Percentiles rank a stretch among this genome's conserved stretches.
Conservation (phyloP, 1,139 yeast species). For the Pichia sp. region DNA sequence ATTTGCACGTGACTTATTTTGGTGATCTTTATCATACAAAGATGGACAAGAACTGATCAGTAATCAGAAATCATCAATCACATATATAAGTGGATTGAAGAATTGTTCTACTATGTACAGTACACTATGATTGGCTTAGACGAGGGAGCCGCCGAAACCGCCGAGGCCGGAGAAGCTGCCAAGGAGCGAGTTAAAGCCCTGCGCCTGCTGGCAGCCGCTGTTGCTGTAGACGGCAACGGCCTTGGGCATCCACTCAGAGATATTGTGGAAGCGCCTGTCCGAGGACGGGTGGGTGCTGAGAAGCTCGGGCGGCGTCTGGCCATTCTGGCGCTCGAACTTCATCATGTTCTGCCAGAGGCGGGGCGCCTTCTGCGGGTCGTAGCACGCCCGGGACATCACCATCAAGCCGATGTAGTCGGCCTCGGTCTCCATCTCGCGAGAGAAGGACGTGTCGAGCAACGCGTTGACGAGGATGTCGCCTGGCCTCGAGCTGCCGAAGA, state of each 20-base stretch:
- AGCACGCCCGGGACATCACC: constrained; percentile 89
- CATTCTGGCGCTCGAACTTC: constrained; percentile 43
- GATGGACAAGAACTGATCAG: background rate
- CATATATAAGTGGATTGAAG: no score
- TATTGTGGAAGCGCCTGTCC: constrained; percentile 61
- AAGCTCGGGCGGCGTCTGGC: constrained; percentile 51
- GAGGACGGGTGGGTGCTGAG: constrained; percentile 92
- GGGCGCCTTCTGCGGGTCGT: constrained; percentile 67
- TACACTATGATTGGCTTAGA: background rate
- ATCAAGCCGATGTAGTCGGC: constrained; percentile 93
- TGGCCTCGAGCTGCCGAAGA: constrained; percentile 50
- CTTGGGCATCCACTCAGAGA: constrained; percentile 67
- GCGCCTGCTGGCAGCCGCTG: constrained; percentile 31
- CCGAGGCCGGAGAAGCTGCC: background rate
- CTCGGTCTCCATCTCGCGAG: constrained; percentile 90
- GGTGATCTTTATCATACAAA: background rate
- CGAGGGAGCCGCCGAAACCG: background rate
- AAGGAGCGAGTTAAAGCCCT: background rate
- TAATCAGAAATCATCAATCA: no score
- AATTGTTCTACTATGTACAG: no score
- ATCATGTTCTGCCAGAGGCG: constrained; percentile 82
- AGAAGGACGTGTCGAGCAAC: constrained; percentile 71
- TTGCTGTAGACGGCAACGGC: constrained; percentile 46
- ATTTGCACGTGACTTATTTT: background rate
- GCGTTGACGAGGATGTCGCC: constrained; percentile 56